Evolutionary conservation across 2,329 filamentous ascomycete species (phyloP), one percentile per base, ranked within the genome.

Genomic region (Tolypocladium nubicola): DNA sequence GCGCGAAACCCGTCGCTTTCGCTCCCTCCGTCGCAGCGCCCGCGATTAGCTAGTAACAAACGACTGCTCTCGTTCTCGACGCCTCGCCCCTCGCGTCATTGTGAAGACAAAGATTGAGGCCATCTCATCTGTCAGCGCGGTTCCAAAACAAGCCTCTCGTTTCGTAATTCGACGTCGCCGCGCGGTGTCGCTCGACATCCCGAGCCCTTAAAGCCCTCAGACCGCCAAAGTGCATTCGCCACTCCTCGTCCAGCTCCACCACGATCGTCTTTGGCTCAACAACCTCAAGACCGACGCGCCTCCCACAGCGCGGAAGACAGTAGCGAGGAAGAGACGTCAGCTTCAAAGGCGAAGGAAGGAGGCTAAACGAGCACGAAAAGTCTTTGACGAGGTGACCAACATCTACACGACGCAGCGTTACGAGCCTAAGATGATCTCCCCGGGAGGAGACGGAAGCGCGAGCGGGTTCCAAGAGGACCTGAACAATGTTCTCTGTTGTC

Each of bases 401-500:
- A 75, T 77, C 65, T 78, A 77, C 62, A 69, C 68, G 52, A 62
- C 73, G 54, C 74, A 70, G 63, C 65, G 70, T 38, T 75, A 76
- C 65, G 63, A 69, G 60, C 65, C 71, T 64, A 78, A 77, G 63
- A 81, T 80, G 76, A 69, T 81, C 60, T 68, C 71, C 57, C 66
- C 74, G 39, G 69, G 70, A 56, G 69, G 68, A 60, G 68, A 66
- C 50, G 69, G 61, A 23, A 65, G 60, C 43, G 67, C 62, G 37
- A 63, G 61, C 53, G 69, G 65, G 57, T 96, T 86, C 79, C 84
- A 84, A 67, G 87, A 96, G 71, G 94, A 97, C 64, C 81, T 97
- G 59, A 95, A 90, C 71, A 87, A 90, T 68, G 85, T 87, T 63
- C 75, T 97, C 61, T 86, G 90, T 62, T 99, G 94, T 71, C 88